A percentile compares a stretch with the other conserved stretches of the same genome.
phyloP scores from a whole-genome alignment of 257 asterid genomes.

The Verbascum thapsus region DNA sequence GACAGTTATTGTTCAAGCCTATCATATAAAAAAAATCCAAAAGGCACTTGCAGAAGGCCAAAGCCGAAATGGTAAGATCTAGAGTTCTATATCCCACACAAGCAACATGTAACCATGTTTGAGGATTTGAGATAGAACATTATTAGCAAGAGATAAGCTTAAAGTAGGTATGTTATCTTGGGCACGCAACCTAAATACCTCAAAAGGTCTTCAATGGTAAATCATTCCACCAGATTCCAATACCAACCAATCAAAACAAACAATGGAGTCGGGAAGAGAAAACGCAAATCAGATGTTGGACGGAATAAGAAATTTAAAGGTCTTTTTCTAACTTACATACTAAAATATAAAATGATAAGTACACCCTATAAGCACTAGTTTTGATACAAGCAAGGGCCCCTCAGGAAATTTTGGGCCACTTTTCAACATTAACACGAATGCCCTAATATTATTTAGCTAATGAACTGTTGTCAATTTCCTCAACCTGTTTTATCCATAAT shows the following conservation, averaged over 20 bases:
- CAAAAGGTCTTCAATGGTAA: conserved; percentile 11
- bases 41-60: background rate
- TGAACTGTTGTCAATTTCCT: conserved; percentile 13
- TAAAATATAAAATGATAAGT: background rate
- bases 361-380: background rate
- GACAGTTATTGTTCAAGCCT: background rate
- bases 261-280: background rate
- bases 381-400: background rate
- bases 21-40: background rate
- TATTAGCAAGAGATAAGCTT: conserved; percentile 5
- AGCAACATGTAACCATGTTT: background rate
- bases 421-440: background rate
- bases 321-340: conserved; percentile 7
- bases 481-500: conserved; percentile 2
- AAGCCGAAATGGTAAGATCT: conserved; percentile 5
- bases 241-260: background rate
- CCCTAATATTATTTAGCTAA: background rate
- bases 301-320: background rate
- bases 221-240: background rate
- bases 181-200: conserved; percentile 4
- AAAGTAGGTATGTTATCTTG: conserved; percentile 7
- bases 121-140: conserved; percentile 17
- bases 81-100: background rate
- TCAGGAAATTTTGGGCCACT: background rate
- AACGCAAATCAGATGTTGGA: conserved; percentile 13